These are phyloP conservation scores for Sutorius australiensis DNA, from an alignment of 768 basidiomycete genomes.

Conservation along the genomic window DNA sequence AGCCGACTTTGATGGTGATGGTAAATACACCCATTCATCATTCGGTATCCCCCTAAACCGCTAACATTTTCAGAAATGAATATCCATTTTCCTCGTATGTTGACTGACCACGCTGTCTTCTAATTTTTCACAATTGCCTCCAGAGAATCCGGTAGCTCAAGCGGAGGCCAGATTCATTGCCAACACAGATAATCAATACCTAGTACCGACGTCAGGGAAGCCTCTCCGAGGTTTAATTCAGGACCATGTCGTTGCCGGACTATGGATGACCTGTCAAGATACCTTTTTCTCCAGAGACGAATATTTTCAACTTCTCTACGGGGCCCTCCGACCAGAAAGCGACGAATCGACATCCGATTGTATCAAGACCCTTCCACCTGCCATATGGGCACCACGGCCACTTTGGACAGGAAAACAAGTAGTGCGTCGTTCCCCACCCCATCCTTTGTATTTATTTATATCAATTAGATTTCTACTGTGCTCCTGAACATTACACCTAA, in stretches of 20 bases:
- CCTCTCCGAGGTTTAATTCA: conserved; percentile 97
- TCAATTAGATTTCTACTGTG: conserved; percentile 82
- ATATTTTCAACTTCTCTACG: conserved; percentile 94
- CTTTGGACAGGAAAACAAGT: conserved; percentile 99
- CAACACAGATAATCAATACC: conserved; percentile 97
- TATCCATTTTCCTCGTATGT: conserved; percentile 96
- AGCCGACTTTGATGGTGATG: conserved; percentile 94
- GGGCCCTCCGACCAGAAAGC: conserved; percentile 87
- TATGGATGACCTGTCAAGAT: conserved; percentile 99
- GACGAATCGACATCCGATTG: conserved; percentile 52
- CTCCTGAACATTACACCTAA: conserved; percentile 86
- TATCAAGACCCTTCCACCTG: conserved; percentile 80
- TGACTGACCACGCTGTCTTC: background rate
- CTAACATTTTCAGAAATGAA: conserved; percentile 78
- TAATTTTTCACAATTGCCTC: background rate
- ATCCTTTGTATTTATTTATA: background rate
- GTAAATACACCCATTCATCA: conserved; percentile 35
- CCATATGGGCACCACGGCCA: conserved; percentile 87
- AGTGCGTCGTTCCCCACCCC: conserved; percentile 43
- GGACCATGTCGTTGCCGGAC: conserved; percentile 96
- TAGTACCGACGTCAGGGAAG: conserved; percentile 98
- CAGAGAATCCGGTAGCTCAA: conserved; percentile 92
- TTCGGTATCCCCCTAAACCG: background rate
- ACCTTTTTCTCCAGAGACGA: conserved; percentile 94
- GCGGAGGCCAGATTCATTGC: conserved; percentile 93